Percentiles rank a stretch among this genome's conserved stretches.
phyloP scores from a whole-genome alignment of 2,329 filamentous ascomycete genomes.

The Simplicillium aogashimaense region DNA sequence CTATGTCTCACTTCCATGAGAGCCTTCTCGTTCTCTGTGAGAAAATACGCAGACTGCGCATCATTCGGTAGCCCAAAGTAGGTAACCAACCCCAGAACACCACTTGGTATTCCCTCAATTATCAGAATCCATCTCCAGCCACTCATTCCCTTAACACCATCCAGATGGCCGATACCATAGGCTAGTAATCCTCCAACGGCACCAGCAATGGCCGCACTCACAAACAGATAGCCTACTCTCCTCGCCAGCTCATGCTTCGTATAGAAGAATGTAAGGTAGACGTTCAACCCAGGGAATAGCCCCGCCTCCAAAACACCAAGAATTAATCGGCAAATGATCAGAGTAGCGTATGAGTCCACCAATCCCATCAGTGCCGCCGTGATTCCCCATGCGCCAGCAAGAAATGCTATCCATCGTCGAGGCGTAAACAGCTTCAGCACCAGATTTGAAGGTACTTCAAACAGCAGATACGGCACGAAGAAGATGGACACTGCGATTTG shows the following conservation, averaged over 20 bases:
- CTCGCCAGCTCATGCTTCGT: slow-evolving; percentile 62
- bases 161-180: slow-evolving; percentile 64
- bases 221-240: slow-evolving; percentile 64
- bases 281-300: slow-evolving; percentile 57
- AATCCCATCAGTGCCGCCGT: slow-evolving; percentile 63
- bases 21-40: slow-evolving; percentile 50
- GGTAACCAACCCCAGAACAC: slow-evolving; percentile 21
- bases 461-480: slow-evolving; percentile 53
- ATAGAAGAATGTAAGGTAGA: slow-evolving; percentile 70
- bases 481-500: slow-evolving; percentile 58
- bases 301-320: slow-evolving; percentile 62
- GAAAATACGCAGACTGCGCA: slow-evolving; percentile 46
- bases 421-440: slow-evolving; percentile 54
- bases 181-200: slow-evolving; percentile 64
- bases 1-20: slow-evolving; percentile 40
- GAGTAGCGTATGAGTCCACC: slow-evolving; percentile 50
- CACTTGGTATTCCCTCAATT: slow-evolving; percentile 35
- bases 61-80: slow-evolving; percentile 26
- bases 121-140: slow-evolving; percentile 69
- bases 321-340: slow-evolving; percentile 60
- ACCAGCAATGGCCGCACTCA: slow-evolving; percentile 59
- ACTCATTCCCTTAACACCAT: slow-evolving; percentile 50
- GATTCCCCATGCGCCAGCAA: slow-evolving; percentile 55
- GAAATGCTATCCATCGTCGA: slow-evolving; percentile 53
- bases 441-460: slow-evolving; percentile 57